Evolutionary conservation across 2,329 filamentous ascomycete genomes (phyloP).

Genomic region (Rhexocercosporidium sp.): DNA sequence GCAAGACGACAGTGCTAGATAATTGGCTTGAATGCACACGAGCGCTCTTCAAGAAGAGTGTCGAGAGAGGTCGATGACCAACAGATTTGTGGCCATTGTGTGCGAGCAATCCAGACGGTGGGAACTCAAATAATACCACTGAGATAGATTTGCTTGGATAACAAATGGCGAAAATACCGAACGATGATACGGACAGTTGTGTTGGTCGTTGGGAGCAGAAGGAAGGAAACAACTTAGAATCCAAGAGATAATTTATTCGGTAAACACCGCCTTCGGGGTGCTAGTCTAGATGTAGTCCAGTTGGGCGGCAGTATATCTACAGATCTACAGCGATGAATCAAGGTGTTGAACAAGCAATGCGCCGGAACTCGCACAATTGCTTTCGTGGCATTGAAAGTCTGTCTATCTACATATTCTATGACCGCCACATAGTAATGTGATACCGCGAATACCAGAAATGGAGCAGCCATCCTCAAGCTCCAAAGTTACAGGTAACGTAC

Average conservation of each 20-base stretch:
- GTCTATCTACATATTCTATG: background rate
- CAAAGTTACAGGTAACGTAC: constrained; percentile 77
- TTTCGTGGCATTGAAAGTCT: background rate
- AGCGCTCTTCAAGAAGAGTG: too few relatives aligned
- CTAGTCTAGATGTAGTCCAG: background rate
- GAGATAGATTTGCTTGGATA: too few relatives aligned
- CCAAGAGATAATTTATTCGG: background rate
- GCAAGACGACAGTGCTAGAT: too few relatives aligned
- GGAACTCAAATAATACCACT: too few relatives aligned
- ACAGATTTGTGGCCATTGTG: too few relatives aligned
- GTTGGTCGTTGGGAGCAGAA: too few relatives aligned
- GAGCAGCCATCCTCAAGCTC: constrained; percentile 73
- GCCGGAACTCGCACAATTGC: background rate
- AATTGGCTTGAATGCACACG: too few relatives aligned
- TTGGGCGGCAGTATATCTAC: background rate
- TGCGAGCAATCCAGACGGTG: too few relatives aligned
- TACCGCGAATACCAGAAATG: constrained; percentile 47
- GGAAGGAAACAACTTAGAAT: too few relatives aligned
- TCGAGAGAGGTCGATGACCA: too few relatives aligned
- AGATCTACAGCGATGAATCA: background rate
- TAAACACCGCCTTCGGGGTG: background rate
- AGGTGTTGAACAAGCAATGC: constrained; percentile 3
- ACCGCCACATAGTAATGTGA: background rate
- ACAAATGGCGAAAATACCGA: too few relatives aligned
- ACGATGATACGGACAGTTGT: too few relatives aligned